Base-by-base conservation (phyloP, 2,329 filamentous ascomycete species). In the Orbilia brochopaga region DNA sequence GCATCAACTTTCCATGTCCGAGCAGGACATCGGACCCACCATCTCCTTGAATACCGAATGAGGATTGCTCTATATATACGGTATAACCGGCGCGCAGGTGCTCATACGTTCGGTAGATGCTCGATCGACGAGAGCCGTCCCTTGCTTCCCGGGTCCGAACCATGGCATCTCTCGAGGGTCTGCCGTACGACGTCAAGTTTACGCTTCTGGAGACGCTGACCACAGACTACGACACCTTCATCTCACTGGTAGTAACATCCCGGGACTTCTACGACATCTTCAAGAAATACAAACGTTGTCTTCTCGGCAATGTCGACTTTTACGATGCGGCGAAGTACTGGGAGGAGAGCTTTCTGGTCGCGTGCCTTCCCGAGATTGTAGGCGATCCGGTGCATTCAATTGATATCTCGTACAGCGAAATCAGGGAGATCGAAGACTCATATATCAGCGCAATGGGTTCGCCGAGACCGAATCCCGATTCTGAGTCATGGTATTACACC, bases 181-280 rank as follows among this genome's bases (percentile, higher is more conserved):
- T 62, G 8, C 58, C 58, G 3, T 62, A 53, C 58, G 58, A 62
- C 42, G 52, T 62, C 21, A 62, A 62, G n/a, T 62, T 53, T 27
- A 35, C 32, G 7, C n/a, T 62, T 8, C 24, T 62, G 15, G 24
- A 62, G 6, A 42, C 58, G 2, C 10, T 32, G 2, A 42, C 15
- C 23, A 7, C 44, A 32, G 58, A 62, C 17, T 62, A 54, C 35
- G 48, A 62, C 21, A 40, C 5, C 23, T 54, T 62, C 11, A 8
- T 62, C 15, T 53, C 48, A 1, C 23, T 62, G 3, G 44, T 46
- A 2, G 23, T 44, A 15, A 23, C 48, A 37, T 62, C 50, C n/a
- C 48, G 58, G 7, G 58, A 23, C 6, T 62, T 53, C n/a, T 32
- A 53, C 46, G 48, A 44, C 13, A 52, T 62, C 8, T 62, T 53